A percentile compares a stretch with the other conserved stretches of the same genome.
Conservation (phyloP, 805 yeast genomes). For the Yarrowia divulgata region DNA sequence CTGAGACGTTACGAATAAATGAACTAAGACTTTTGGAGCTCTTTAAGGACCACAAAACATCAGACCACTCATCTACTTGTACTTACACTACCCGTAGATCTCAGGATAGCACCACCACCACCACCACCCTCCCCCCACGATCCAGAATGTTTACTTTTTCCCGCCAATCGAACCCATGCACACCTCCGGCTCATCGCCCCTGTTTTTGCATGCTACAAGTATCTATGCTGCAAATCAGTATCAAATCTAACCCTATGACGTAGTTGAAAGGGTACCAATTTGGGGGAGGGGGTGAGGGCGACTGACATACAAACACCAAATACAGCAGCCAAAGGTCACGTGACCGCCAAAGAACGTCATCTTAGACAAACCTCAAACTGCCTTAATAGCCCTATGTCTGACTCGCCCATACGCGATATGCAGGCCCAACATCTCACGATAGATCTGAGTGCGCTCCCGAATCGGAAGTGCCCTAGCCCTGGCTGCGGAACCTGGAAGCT, state of each 20-base stretch:
- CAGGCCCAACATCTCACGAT: slow-evolving; percentile 3
- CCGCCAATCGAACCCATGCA: slow-evolving; percentile 19
- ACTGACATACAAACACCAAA: too few relatives aligned
- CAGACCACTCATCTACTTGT: too few relatives aligned
- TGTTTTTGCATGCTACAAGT: neutral
- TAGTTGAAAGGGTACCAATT: neutral
- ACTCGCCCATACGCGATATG: neutral
- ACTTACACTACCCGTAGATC: neutral
- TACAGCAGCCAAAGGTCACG: neutral
- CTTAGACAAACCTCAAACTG: neutral
- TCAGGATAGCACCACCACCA: neutral
- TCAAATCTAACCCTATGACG: slow-evolving; percentile 4
- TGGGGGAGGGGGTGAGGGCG: too few relatives aligned
- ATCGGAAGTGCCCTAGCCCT: slow-evolving; percentile 1
- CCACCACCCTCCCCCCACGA: neutral
- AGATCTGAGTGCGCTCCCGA: neutral
- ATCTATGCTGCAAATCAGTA: neutral
- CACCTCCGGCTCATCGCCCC: slow-evolving; percentile 6
- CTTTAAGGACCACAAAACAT: too few relatives aligned
- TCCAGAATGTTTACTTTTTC: slow-evolving; percentile 7
- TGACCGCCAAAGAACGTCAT: neutral
- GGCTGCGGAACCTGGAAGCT: too few relatives aligned
- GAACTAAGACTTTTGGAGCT: too few relatives aligned
- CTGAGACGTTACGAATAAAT: too few relatives aligned
- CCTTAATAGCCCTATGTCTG: neutral